Conservation (phyloP, 2,329 filamentous ascomycete genomes). For the Diplodia scrobiculata region DNA sequence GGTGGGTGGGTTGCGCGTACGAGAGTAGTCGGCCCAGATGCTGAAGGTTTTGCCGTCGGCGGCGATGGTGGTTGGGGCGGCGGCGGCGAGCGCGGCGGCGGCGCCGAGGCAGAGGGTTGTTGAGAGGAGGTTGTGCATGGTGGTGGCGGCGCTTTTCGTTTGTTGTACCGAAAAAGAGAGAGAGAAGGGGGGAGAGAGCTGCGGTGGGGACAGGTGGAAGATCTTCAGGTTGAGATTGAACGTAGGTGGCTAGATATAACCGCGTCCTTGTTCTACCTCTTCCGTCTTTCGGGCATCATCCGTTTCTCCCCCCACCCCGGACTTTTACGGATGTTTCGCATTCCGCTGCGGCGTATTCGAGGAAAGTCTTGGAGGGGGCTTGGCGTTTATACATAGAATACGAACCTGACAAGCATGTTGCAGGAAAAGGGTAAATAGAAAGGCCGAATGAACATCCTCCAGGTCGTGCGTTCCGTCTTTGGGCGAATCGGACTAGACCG, state of each 20-base stretch:
- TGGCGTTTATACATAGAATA: not conserved
- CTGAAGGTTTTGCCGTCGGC: constrained; percentile 6
- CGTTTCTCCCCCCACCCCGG: not conserved
- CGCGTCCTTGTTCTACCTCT: not conserved
- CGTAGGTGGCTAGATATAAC: no score
- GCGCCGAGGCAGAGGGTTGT: not conserved
- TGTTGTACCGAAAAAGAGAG: no score
- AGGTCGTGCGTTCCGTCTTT: constrained; percentile 1
- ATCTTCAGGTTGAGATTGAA: not conserved
- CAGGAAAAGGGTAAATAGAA: not conserved
- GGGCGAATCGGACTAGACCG: not conserved
- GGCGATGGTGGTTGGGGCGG: not conserved
- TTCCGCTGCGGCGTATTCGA: not conserved
- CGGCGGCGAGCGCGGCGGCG: not conserved
- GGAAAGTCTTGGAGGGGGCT: not conserved
- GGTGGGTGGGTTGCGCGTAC: not conserved
- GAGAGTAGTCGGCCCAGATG: constrained; percentile 13
- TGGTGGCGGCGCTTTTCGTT: not conserved
- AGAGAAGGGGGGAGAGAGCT: no score
- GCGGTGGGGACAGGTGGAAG: no score
- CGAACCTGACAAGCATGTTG: not conserved
- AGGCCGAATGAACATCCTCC: not conserved
- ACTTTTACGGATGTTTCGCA: not conserved
- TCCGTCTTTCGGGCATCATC: not conserved
- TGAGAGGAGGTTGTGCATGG: not conserved